Evolutionary conservation across 1,284 basidiomycete species (phyloP).

Genomic region (Puccinia polysora): DNA sequence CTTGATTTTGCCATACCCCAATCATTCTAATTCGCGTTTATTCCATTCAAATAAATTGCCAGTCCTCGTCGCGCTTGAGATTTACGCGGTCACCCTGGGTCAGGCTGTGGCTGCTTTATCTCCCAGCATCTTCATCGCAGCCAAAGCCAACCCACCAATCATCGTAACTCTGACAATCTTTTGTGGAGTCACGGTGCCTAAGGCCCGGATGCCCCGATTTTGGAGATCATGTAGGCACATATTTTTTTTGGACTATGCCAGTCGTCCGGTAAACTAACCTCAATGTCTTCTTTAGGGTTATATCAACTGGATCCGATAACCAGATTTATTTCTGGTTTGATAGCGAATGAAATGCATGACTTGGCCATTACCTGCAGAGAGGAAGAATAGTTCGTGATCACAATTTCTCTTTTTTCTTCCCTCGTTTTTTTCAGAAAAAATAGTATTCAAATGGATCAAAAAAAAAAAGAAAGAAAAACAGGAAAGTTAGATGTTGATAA

Average conservation of each 20-base stretch:
- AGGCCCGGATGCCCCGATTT: conserved; percentile 63
- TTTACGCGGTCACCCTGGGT: conserved; percentile 73
- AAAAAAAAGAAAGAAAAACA: too few species aligned
- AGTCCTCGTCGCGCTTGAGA: conserved; percentile 65
- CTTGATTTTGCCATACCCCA: neutral
- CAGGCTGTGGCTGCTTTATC: conserved; percentile 69
- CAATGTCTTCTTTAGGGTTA: conserved; percentile 56
- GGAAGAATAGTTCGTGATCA: conserved; percentile 52
- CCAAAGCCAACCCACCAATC: conserved; percentile 71
- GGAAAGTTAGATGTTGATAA: too few species aligned
- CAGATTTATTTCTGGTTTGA: conserved; percentile 58
- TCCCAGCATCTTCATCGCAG: conserved; percentile 63
- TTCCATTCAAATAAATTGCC: neutral
- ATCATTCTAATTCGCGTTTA: neutral
- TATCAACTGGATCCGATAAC: conserved; percentile 53
- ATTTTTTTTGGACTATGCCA: conserved; percentile 54
- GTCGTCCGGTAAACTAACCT: conserved; percentile 50
- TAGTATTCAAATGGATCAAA: too few species aligned
- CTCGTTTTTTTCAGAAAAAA: conserved; percentile 63
- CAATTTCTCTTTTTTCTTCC: conserved; percentile 62
- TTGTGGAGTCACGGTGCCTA: conserved; percentile 61
- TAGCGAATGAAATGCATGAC: conserved; percentile 75
- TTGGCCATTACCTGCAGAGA: conserved; percentile 64
- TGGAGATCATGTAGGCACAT: conserved; percentile 73
- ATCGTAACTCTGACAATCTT: conserved; percentile 59